Base-by-base conservation (phyloP, 306 rosid species). In the Rubus idaeus region DNA sequence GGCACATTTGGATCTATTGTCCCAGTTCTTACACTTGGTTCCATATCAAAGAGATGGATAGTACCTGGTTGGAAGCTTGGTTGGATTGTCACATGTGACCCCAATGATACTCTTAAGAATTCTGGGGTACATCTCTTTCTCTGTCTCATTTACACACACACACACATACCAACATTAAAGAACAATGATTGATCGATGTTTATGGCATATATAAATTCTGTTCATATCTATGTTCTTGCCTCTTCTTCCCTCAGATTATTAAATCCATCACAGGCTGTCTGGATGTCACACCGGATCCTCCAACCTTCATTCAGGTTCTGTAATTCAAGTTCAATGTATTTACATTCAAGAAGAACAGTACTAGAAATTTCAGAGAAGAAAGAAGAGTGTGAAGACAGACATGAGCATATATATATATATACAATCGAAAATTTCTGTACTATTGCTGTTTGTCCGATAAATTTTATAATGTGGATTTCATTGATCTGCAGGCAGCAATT, bases 11-110 rank as follows among this genome's bases (percentile, higher is more conserved):
- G 86, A 12, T 46, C 90, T 2, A 69, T 67, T 49, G 93, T 74
- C 0, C 96, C 90, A 3, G 96, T 91, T 49, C 63, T 90, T 11
- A 86, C 87, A 35, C 78, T 90, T 20, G 91, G 96, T 4, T 88
- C 93, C 47, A 53, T 88, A 45, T 79, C 88, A 13, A 90, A 87
- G 81, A 82, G 86, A 80, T 90, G 96, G 92, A 53, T 83, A 52
- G 83, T 90, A 80, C 96, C 91, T 61, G 96, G 93, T 65, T 88
- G 91, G 96, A 82, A 89, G 79, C 13, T 84, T 71, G 93, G 96
- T n/a, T 91, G 91, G 96, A 77, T 91, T 26, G 90, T 85, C 71
- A 79, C 81, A 67, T 78, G 77, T 57, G 96, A 91, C 63, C 87
- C 90, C 39, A 45, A 57, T 71, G 86, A 77, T 68, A 75, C 84